Base-by-base conservation (phyloP, 2,329 filamentous ascomycete species). In the Colletotrichum gigasporum region DNA sequence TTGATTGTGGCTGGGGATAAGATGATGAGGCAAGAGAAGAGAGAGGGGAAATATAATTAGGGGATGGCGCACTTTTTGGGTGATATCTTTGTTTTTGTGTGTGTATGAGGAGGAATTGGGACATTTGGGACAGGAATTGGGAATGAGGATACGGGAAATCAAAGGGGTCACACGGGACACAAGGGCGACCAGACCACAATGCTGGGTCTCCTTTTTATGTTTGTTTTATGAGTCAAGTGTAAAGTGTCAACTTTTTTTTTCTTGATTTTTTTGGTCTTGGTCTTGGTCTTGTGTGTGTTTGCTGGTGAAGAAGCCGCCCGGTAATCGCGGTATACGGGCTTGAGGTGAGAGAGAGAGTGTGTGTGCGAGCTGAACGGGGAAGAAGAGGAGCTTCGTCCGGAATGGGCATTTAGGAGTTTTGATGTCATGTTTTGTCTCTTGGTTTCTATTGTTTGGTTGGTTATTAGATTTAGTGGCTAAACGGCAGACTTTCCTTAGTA, bases 101-200 rank as follows among this genome's bases (percentile, higher is more conserved):
- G 6, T 8, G 16, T 16, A 3, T 8, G 3, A 1, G 24, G 26
- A 26, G 6, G 22, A 16, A 54, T 30, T 47, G 6, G 26, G 6
- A 14, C 12, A 14, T n/a, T n/a, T n/a, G n/a, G n/a, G n/a, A n/a
- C 18, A 30, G 12, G 16, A 12, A 3, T 10, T 32, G n/a, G 26
- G 26, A 48, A 53, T 30, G 50, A 53, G 34, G 22, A 14, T 37
- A 37, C 4, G 48, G 48, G 9, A 26, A 5, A 54, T n/a, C 18
- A 24, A 24, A 12, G 32, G 16, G 48, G 45, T 63, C 37, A 41
- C 22, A 64, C 48, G 61, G 56, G 55, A 61, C 61, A 61, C 61
- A 64, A 61, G 61, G 61, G 61, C 47, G 61, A 61, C 35, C 61
- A 61, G 61, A 64, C 61, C 61, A 64, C 61, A 64, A 50, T 44